A percentile compares a stretch with the other conserved stretches of the same genome.
These are phyloP conservation scores for Rhodotorula paludigena DNA, from an alignment of 768 basidiomycete species.

Conservation along the genomic window DNA sequence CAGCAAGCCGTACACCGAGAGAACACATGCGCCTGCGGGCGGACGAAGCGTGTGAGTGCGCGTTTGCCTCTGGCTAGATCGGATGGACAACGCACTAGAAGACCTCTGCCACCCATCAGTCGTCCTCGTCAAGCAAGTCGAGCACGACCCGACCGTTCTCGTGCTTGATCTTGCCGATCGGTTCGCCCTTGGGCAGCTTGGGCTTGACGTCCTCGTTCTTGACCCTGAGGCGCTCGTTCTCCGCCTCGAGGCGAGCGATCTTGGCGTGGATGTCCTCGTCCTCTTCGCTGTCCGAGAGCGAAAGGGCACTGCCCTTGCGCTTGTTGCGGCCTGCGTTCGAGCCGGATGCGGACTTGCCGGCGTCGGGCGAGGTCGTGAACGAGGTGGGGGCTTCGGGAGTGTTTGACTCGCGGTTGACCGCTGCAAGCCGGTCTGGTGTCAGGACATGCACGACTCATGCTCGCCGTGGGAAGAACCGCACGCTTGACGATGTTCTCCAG, in stretches of 20 bases:
- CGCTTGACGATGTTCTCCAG: slow-evolving; percentile 19
- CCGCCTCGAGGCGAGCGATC: slow-evolving; percentile 7
- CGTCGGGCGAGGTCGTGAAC: too few relatives aligned
- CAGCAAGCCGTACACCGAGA: too few relatives aligned
- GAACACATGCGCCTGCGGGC: too few relatives aligned
- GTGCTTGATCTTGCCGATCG: slow-evolving; percentile 11
- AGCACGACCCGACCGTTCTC: slow-evolving; percentile 12
- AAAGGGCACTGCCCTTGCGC: neutral
- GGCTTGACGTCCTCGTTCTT: neutral
- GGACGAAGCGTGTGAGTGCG: too few relatives aligned
- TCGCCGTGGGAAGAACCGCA: neutral
- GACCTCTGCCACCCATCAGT: too few relatives aligned
- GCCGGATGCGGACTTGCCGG: neutral
- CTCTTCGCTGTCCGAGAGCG: slow-evolving; percentile 9
- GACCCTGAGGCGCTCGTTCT: neutral
- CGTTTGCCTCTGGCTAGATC: too few relatives aligned
- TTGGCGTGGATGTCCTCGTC: slow-evolving; percentile 18
- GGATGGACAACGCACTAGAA: neutral
- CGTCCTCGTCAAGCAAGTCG: slow-evolving; percentile 11
- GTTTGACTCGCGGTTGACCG: neutral
- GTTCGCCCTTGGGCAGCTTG: slow-evolving; percentile 6
- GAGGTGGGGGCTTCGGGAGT: neutral
- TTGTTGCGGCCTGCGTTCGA: neutral
- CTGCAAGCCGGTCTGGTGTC: neutral
- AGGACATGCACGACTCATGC: neutral